Conservation (phyloP, 306 rosid species). For the Citrullus amarus region DNA sequence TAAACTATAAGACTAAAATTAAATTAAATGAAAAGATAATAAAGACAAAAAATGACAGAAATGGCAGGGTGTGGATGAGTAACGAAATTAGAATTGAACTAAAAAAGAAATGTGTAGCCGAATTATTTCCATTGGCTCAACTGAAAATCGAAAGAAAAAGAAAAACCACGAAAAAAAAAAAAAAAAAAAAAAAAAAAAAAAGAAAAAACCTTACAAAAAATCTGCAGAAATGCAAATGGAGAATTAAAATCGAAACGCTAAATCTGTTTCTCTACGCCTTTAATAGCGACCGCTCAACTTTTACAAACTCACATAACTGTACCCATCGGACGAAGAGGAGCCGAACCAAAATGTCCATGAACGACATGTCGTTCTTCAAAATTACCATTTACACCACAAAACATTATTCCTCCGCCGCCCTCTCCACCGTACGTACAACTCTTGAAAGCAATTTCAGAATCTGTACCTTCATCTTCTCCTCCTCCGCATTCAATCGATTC, state of each 20-base stretch:
- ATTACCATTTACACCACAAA: constrained; percentile 6
- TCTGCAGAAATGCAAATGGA: background rate
- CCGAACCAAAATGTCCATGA: constrained; percentile 23
- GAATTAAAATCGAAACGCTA: background rate
- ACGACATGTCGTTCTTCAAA: background rate
- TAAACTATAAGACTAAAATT: no score
- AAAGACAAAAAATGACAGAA: no score
- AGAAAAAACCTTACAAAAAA: background rate
- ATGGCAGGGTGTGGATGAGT: no score
- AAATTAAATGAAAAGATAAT: no score
- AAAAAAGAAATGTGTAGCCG: background rate
- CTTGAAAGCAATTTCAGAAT: background rate
- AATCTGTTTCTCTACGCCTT: background rate
- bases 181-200: no score
- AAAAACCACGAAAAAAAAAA: no score
- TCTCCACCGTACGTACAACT: constrained; percentile 1
- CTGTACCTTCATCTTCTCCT: background rate
- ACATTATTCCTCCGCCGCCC: background rate
- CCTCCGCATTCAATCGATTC: constrained; percentile 8
- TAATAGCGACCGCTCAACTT: background rate
- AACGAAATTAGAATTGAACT: background rate
- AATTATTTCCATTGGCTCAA: background rate
- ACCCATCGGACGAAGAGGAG: constrained; percentile 25
- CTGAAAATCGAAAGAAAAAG: background rate
- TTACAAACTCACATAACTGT: constrained; percentile 5